phyloP scores from a whole-genome alignment of 1,284 basidiomycete species.

The Apiotrichum akiyoshidainum region DNA sequence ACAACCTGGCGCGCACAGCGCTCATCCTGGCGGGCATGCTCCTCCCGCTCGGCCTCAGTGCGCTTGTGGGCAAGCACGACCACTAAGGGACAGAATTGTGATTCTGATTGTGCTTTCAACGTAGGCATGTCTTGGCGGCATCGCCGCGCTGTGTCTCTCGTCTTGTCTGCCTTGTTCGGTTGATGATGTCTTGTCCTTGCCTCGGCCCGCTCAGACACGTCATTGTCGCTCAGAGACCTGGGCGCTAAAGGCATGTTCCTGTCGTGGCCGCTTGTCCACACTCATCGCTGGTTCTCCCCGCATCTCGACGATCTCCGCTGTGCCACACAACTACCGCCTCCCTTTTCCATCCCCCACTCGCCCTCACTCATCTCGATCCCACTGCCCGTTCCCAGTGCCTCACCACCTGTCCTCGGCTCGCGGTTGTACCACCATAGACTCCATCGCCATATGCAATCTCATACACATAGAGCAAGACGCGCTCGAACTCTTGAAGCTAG shows the following conservation, averaged over 20 bases:
- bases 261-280: background rate
- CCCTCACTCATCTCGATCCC: background rate
- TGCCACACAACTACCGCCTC: background rate
- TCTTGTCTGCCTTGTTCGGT: too few species aligned
- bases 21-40: slow-evolving; percentile 68
- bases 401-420: background rate
- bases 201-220: background rate
- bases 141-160: too few species aligned
- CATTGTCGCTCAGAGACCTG: background rate
- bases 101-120: too few species aligned
- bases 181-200: too few species aligned
- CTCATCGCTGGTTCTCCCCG: too few species aligned
- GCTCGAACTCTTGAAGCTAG: too few species aligned
- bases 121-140: too few species aligned
- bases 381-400: background rate
- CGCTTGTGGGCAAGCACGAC: slow-evolving; percentile 54
- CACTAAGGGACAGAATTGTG: slow-evolving; percentile 17
- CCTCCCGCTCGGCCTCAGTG: slow-evolving; percentile 59
- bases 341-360: background rate
- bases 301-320: too few species aligned
- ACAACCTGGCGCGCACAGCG: slow-evolving; percentile 53
- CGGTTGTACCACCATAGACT: slow-evolving; percentile 9
- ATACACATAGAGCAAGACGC: background rate
- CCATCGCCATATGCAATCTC: background rate
- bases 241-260: background rate